phyloP scores from a whole-genome alignment of 2,329 filamentous ascomycete genomes.

The Ilyonectria destructans region DNA sequence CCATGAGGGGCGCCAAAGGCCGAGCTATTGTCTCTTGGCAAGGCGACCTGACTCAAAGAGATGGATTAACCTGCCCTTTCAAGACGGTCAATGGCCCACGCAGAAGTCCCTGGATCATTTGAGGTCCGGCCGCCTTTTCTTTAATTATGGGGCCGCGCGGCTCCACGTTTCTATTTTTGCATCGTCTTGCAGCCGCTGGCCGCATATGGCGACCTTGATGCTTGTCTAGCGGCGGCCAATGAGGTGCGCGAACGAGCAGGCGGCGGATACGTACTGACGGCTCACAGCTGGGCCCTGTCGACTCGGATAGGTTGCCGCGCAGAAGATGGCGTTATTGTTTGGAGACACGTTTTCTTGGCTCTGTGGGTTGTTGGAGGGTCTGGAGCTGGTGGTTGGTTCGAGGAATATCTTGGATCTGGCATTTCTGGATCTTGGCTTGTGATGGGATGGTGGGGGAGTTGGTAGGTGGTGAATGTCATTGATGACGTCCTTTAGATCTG shows the following conservation, averaged over 20 bases:
- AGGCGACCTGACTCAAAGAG: background rate
- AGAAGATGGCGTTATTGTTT: slow-evolving; percentile 7
- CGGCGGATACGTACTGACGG: slow-evolving; percentile 4
- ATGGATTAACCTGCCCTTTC: slow-evolving; percentile 12
- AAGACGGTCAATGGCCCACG: slow-evolving; percentile 17
- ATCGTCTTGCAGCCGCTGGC: slow-evolving; percentile 45
- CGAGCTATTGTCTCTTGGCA: slow-evolving; percentile 15
- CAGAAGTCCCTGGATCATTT: slow-evolving; percentile 14
- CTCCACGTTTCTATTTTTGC: slow-evolving; percentile 44
- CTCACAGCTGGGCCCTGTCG: background rate
- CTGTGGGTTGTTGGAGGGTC: background rate
- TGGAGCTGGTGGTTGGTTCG: slow-evolving; percentile 26
- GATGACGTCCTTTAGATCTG: slow-evolving; percentile 6
- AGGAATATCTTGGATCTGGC: slow-evolving; percentile 27
- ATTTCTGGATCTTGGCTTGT: background rate
- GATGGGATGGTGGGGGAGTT: slow-evolving; percentile 14
- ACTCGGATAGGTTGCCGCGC: background rate
- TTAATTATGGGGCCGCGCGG: slow-evolving; percentile 33
- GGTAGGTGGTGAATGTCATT: background rate
- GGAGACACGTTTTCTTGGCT: slow-evolving; percentile 20
- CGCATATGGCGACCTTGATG: slow-evolving; percentile 43
- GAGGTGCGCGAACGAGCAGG: background rate
- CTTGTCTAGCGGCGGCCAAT: slow-evolving; percentile 39
- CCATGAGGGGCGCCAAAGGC: slow-evolving; percentile 20
- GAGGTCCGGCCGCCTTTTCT: background rate